Evolutionary conservation across 805 yeast genomes (phyloP).

Genomic region (Wickerhamomyces subpelliculosus): DNA sequence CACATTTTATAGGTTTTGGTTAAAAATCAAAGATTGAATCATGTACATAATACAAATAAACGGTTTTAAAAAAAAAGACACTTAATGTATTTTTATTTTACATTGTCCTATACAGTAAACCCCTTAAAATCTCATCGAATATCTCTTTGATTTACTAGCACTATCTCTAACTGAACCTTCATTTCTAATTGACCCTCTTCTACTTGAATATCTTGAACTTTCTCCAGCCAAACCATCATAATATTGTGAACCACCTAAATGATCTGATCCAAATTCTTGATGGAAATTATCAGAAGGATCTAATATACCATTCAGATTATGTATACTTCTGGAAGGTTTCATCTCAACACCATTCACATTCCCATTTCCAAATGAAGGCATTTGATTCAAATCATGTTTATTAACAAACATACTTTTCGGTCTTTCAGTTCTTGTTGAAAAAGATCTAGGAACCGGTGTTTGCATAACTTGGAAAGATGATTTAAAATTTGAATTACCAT

Average conservation of each 20-base stretch:
- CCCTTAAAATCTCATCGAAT: constrained; percentile 19
- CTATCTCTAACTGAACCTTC: background rate
- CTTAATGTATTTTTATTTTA: background rate
- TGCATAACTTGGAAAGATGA: constrained; percentile 5
- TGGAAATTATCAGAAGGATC: background rate
- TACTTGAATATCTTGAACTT: background rate
- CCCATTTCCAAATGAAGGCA: no score
- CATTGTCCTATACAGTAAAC: background rate
- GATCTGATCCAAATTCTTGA: background rate
- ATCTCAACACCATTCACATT: no score
- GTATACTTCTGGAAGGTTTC: background rate
- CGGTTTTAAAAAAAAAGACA: background rate
- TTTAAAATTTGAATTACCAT: background rate
- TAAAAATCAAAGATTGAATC: background rate
- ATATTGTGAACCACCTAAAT: background rate
- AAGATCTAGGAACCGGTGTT: constrained; percentile 11
- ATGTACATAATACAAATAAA: background rate
- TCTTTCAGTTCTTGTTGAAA: constrained; percentile 4
- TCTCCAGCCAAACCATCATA: background rate
- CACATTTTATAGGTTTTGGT: no score
- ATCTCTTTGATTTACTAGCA: constrained; percentile 9
- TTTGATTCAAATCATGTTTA: background rate
- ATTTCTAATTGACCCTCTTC: background rate
- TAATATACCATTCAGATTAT: background rate
- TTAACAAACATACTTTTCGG: background rate